phyloP scores from a whole-genome alignment of 305 asterid genomes.

The Coffea humblotiana region DNA sequence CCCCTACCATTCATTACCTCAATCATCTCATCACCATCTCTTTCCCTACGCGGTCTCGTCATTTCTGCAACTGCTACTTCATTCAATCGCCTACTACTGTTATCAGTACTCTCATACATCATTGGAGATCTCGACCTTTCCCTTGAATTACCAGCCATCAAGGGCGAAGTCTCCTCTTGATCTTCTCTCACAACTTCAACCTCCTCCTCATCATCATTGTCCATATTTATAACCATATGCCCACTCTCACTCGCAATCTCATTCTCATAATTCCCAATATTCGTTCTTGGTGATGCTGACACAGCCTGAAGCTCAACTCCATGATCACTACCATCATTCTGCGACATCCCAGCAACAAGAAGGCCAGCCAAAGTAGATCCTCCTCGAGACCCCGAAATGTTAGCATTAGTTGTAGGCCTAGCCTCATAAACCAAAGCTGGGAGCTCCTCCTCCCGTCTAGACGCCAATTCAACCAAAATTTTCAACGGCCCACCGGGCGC shows the following conservation, averaged over 20 bases:
- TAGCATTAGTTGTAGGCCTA: constrained; percentile 44
- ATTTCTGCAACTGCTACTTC: constrained; percentile 21
- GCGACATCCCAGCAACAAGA: constrained; percentile 51
- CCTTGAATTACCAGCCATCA: constrained; percentile 45
- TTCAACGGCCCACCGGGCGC: constrained; percentile 96
- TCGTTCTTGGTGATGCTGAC: constrained; percentile 23
- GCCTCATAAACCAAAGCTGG: constrained; percentile 93
- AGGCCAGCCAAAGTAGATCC: constrained; percentile 50
- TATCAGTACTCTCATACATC: constrained; percentile 20
- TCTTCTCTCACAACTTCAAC: constrained; percentile 66
- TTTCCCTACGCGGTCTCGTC: constrained; percentile 26
- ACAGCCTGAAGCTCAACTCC: constrained; percentile 59
- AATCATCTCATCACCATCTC: constrained; percentile 37
- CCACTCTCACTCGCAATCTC: constrained; percentile 32
- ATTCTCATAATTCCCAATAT: constrained; percentile 13
- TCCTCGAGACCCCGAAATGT: constrained; percentile 30
- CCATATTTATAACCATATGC: constrained; percentile 27
- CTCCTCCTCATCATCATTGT: constrained; percentile 37
- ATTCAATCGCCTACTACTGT: constrained; percentile 2
- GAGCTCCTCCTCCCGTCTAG: constrained; percentile 77
- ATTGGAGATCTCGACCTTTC: constrained; percentile 20
- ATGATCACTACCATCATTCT: constrained; percentile 21
- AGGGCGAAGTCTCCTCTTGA: constrained; percentile 62
- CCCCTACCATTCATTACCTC: constrained; percentile 43
- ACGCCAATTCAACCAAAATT: constrained; percentile 85